Evolutionary conservation across 1,284 basidiomycete species (phyloP), one percentile per base, ranked within the genome.

Genomic region (Termitomyces sp.): DNA sequence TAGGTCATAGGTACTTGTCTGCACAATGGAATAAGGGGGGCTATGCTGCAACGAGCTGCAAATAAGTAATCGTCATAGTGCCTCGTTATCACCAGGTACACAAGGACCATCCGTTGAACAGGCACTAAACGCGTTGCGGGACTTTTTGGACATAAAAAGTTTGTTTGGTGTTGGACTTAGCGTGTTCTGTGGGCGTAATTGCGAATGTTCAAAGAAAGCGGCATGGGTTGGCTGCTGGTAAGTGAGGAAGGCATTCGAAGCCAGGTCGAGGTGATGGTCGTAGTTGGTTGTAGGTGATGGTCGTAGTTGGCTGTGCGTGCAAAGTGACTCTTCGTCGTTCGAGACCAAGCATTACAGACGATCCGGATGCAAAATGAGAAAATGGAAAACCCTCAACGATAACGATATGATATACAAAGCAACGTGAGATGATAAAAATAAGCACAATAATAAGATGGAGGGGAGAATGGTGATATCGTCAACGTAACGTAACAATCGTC

Each of bases 371-470:
- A 47, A 24, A 33, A 28, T 13, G n/a, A 48, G n/a, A 31, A 48
- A 36, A 30, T n/a, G 26, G 28, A 30, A 30, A 19, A 45, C n/a
- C 26, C 46, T 54, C 52, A 19, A 36, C 26, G 36, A 38, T 39
- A 54, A 24, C 30, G 28, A 41, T 13, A 33, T 46, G 43, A 24
- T 54, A 41, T 52, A 55, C 36, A 50, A 40, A 30, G 38, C 50
- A 30, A 41, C 39, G 19, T 50, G 38, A 56, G 51, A 48, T 47
- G 38, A 57, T 54, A 55, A 55, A 57, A 49, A 54, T 54, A 58
- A 42, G 52, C 46, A 48, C 50, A 56, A 51, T 1, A 38, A 45
- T 53, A 52, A 46, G 31, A 36, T 33, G 30, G 43, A 39, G 36
- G 47, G 48, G 2, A 38, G 19, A 15, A 15, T 21, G 21, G 17